phyloP scores from a whole-genome alignment of 495 filamentous ascomycete genomes.

The Cenococcum geophilum region DNA sequence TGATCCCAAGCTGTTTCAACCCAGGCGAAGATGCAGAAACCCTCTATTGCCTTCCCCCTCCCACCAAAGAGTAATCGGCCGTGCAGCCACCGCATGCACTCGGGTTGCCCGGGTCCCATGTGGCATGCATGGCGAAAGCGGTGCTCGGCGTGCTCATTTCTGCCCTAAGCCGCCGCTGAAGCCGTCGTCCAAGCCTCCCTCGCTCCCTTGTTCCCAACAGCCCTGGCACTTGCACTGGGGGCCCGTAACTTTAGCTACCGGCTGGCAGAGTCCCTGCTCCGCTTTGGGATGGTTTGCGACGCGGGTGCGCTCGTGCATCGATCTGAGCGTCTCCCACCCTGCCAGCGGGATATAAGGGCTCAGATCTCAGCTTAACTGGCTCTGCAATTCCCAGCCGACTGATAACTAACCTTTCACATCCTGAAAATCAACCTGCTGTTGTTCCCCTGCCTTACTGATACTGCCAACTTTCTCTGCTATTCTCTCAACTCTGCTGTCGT shows the following conservation, averaged over 20 bases:
- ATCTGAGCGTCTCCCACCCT: background rate
- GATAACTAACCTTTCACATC: too few species aligned
- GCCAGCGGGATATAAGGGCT: constrained; percentile 1
- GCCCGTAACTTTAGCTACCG: background rate
- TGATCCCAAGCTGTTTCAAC: constrained; percentile 8
- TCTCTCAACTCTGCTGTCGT: background rate
- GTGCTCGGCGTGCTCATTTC: background rate
- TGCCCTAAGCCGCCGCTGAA: background rate
- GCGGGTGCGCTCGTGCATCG: background rate
- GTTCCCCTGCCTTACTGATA: background rate
- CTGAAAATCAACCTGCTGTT: background rate
- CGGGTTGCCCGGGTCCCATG: constrained; percentile 7
- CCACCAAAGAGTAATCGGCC: background rate
- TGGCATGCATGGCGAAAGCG: background rate
- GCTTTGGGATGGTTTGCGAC: background rate
- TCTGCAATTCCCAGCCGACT: background rate
- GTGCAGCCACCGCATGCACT: constrained; percentile 15
- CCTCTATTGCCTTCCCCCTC: background rate
- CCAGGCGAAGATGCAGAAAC: background rate
- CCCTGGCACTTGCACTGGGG: background rate
- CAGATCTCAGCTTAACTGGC: background rate
- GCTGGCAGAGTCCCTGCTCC: background rate
- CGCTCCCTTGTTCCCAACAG: background rate
- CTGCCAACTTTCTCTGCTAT: background rate
- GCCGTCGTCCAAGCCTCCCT: background rate